phyloP scores from a whole-genome alignment of 495 filamentous ascomycete species.

The Niebla homalea region DNA sequence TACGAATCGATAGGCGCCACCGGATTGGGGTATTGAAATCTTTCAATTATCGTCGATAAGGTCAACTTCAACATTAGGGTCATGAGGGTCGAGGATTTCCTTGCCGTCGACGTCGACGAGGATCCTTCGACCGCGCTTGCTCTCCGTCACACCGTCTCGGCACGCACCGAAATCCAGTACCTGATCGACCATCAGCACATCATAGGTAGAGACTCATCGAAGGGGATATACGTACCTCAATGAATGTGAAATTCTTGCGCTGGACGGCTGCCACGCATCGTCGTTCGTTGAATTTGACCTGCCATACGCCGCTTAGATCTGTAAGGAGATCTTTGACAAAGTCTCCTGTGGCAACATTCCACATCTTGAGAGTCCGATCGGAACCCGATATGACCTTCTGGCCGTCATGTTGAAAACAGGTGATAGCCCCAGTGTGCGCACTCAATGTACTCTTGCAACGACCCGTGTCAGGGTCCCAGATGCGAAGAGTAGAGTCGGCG shows the following conservation, averaged over 20 bases:
- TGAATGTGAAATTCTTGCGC: conserved; percentile 78
- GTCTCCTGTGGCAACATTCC: conserved; percentile 85
- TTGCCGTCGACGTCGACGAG: conserved; percentile 52
- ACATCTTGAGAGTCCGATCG: conserved; percentile 96
- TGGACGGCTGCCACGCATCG: conserved; percentile 95
- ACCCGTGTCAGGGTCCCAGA: conserved; percentile 94
- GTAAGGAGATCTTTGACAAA: conserved; percentile 90
- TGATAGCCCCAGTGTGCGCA: conserved; percentile 94
- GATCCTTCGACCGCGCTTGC: conserved; percentile 66
- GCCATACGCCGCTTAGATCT: conserved; percentile 94
- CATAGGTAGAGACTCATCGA: background rate
- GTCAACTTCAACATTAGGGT: conserved; percentile 27
- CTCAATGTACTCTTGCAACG: conserved; percentile 79
- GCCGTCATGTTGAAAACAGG: conserved; percentile 96
- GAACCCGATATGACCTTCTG: conserved; percentile 94
- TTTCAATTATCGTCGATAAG: conserved; percentile 27
- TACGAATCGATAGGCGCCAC: no score
- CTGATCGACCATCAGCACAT: conserved; percentile 24
- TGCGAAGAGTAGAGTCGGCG: conserved; percentile 85
- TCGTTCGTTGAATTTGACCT: conserved; percentile 94
- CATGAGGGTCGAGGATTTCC: conserved; percentile 26
- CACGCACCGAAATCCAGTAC: conserved; percentile 86
- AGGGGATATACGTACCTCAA: conserved; percentile 57
- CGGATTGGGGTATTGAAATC: no score
- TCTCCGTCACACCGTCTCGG: conserved; percentile 61